Base-by-base conservation (phyloP, 345 rosid genomes). In the Melaleuca quinquenervia region DNA sequence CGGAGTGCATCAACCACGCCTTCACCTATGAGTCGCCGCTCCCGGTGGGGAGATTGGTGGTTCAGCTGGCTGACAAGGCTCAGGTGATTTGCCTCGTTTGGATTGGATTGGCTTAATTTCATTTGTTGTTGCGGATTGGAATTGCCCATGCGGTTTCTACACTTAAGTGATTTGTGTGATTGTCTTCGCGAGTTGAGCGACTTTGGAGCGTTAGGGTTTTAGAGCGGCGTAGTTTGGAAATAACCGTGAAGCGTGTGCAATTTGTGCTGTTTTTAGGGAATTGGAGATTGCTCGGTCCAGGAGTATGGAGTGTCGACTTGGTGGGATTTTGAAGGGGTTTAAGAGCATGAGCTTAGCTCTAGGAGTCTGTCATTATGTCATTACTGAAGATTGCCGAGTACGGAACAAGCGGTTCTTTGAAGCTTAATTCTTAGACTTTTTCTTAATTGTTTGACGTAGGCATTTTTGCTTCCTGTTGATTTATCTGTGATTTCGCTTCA, bases 21-120 rank as follows among this genome's bases (percentile, higher is more conserved):
- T 97, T 94, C 87, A 95, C 98, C 54, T 97, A 95, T 87, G 99
- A 97, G 89, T 93, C 99, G n/a, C 97, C 96, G 20, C 98, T 97
- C 82, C 99, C 99, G 1, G 99, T 97, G 9, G 99, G 99, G 15
- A 93, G 99, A 22, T 95, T 97, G 58, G 99, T 96, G 26, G 98
- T 97, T 86, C 98, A 96, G 87, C 95, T 97, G 52, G 99, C 99
- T 6, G 99, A 96, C 84, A 97, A 96, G 91, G 99, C 99, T 86
- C 99, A 97, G 99, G 99, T 97, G 50, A 62, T 83, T 21, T 29
- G 44, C 29, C 76, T 50, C 2, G 7, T 48, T 76, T 10, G 53
- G 55, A 70, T 52, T 50, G 45, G 21, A 11, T 60, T 6, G 49
- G 45, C 26, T 48, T 18, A 9, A 21, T 36, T 70, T 70, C 26